Conservation (phyloP, 2,329 filamentous ascomycete genomes). For the Magnaporthales sp. region DNA sequence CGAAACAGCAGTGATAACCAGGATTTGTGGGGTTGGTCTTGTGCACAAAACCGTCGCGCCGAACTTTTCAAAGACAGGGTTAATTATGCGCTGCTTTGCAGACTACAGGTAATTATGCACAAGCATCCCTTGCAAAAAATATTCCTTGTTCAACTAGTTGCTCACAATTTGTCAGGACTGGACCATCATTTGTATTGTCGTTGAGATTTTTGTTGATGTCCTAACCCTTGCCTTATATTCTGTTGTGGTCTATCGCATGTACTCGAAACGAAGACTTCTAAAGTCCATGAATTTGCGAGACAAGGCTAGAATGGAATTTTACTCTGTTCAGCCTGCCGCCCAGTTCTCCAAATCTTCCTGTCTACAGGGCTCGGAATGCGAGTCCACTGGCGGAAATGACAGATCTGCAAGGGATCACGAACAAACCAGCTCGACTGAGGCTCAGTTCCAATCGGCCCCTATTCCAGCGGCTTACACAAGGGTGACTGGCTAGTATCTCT, state of each 20-base stretch:
- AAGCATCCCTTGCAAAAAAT: conserved; percentile 17
- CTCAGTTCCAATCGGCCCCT: too few species aligned
- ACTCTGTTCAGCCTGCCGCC: conserved; percentile 58
- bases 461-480: too few species aligned
- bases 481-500: too few species aligned
- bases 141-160: background rate
- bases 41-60: conserved; percentile 75
- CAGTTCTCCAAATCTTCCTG: too few species aligned
- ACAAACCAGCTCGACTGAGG: too few species aligned
- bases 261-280: conserved; percentile 86
- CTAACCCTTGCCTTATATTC: conserved; percentile 89
- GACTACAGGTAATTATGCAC: conserved; percentile 56
- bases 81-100: conserved; percentile 83
- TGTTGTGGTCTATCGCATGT: conserved; percentile 94
- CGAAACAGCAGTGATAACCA: conserved; percentile 66
- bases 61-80: conserved; percentile 73
- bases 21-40: conserved; percentile 99
- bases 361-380: too few species aligned
- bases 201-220: conserved; percentile 87
- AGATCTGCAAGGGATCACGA: too few species aligned
- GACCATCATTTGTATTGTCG: conserved; percentile 92
- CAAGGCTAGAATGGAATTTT: conserved; percentile 87
- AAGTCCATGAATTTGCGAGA: conserved; percentile 97
- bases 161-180: conserved; percentile 57
- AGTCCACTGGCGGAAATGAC: too few species aligned